These are phyloP conservation scores for Fremontodendron californicum DNA, from an alignment of 345 rosid species.

Conservation along the genomic window DNA sequence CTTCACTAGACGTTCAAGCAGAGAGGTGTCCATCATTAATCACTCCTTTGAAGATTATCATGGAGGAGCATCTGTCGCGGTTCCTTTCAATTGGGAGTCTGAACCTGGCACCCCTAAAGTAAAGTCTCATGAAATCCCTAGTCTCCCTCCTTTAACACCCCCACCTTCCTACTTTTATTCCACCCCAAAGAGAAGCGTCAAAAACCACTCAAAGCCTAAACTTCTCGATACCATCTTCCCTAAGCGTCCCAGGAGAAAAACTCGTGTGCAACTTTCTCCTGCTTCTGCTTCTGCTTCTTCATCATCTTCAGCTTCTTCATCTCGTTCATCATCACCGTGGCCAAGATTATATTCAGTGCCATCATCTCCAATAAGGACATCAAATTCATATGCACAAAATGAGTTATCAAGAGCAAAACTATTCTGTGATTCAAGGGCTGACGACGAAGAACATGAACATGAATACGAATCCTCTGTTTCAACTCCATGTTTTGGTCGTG, in stretches of 20 bases:
- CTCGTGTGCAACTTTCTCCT: constrained; percentile 15
- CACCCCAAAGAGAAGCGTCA: constrained; percentile 16
- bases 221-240: constrained; percentile 30
- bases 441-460: neutral
- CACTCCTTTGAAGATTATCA: constrained; percentile 32
- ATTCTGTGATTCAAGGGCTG: constrained; percentile 17
- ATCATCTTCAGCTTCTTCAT: constrained; percentile 26
- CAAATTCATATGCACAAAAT: constrained; percentile 7
- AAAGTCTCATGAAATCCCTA: constrained; percentile 14
- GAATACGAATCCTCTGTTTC: constrained; percentile 23
- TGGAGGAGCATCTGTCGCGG: constrained; percentile 37
- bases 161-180: constrained; percentile 59
- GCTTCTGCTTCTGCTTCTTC: constrained; percentile 26
- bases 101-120: constrained; percentile 71
- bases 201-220: constrained; percentile 20
- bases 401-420: constrained; percentile 15
- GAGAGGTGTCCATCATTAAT: constrained; percentile 2
- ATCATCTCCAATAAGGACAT: constrained; percentile 32
- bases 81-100: constrained; percentile 85
- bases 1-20: constrained; percentile 14
- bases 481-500: constrained; percentile 28
- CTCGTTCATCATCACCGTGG: constrained; percentile 33
- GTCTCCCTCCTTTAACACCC: constrained; percentile 66
- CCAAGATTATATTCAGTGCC: constrained; percentile 24
- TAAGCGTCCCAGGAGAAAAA: constrained; percentile 28